Evolutionary conservation across 2,329 filamentous ascomycete genomes (phyloP).

Genomic region (Seiridium cupressi): DNA sequence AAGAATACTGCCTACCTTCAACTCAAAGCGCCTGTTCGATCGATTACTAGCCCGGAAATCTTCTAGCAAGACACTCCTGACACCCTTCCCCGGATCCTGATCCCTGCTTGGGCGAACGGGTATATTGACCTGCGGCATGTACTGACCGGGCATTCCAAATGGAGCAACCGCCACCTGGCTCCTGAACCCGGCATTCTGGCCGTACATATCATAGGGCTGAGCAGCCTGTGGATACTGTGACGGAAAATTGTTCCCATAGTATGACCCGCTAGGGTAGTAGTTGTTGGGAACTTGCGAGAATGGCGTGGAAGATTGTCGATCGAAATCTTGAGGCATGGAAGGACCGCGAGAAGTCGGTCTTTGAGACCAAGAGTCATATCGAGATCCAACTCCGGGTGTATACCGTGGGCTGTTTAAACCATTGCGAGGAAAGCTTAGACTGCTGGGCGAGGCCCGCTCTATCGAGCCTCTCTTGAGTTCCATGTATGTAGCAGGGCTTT

Average conservation of each 20-base stretch:
- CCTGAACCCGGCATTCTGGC: constrained; percentile 30
- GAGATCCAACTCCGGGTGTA: constrained; percentile 22
- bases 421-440: constrained; percentile 27
- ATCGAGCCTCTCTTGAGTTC: constrained; percentile 34
- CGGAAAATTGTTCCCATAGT: constrained; percentile 33
- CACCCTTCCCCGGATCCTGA: constrained; percentile 56
- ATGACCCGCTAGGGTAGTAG: constrained; percentile 14
- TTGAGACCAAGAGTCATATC: constrained; percentile 32
- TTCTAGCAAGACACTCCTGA: constrained; percentile 72
- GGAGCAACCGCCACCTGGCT: constrained; percentile 29
- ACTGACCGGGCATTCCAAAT: constrained; percentile 27
- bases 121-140: constrained; percentile 23
- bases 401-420: constrained; percentile 28
- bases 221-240: constrained; percentile 34
- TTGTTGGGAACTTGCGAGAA: constrained; percentile 28
- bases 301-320: constrained; percentile 31
- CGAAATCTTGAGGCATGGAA: constrained; percentile 31
- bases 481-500: constrained; percentile 17
- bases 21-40: constrained; percentile 70
- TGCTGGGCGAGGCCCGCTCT: constrained; percentile 35
- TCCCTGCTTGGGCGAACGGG: constrained; percentile 44
- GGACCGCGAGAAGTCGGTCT: constrained; percentile 33
- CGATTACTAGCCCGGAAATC: constrained; percentile 78
- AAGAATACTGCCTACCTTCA: constrained; percentile 55
- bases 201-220: constrained; percentile 33